phyloP scores from a whole-genome alignment of 2,329 filamentous ascomycete species.

The Ophiostoma novo-ulmi region DNA sequence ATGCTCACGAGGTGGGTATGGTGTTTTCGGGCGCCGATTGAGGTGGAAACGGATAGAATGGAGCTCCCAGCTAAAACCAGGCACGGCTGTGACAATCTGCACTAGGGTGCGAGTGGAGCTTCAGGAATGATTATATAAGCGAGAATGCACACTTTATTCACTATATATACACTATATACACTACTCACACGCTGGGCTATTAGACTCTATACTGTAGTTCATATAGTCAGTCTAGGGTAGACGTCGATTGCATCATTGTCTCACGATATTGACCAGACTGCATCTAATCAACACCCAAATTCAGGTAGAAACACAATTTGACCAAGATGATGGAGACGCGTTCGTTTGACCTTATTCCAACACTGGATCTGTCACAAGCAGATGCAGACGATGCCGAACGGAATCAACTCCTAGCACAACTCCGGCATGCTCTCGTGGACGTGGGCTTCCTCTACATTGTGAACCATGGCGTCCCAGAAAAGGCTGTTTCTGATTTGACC shows the following conservation, averaged over 20 bases:
- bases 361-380: not conserved
- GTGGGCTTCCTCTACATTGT: slow-evolving; percentile 51
- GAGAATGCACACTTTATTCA: not conserved
- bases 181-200: not conserved
- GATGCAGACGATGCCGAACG: not conserved
- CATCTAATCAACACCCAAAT: not conserved
- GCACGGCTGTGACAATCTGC: slow-evolving; percentile 1
- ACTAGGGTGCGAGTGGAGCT: slow-evolving; percentile 11
- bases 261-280: not conserved
- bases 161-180: not conserved
- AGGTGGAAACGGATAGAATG: slow-evolving; percentile 13
- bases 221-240: not conserved
- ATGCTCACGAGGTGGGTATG: not conserved
- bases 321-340: not conserved
- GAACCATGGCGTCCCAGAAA: slow-evolving; percentile 43
- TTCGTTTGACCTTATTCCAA: not conserved
- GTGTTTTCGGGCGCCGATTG: slow-evolving; percentile 5
- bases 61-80: slow-evolving; percentile 12
- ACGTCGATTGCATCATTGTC: not conserved
- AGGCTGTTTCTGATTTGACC: slow-evolving; percentile 18
- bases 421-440: slow-evolving; percentile 45
- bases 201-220: not conserved
- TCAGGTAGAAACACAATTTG: not conserved
- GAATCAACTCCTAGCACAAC: slow-evolving; percentile 32
- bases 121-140: not conserved